Base-by-base conservation (phyloP, 306 rosid genomes). In the Hippophae gyantsensis region DNA sequence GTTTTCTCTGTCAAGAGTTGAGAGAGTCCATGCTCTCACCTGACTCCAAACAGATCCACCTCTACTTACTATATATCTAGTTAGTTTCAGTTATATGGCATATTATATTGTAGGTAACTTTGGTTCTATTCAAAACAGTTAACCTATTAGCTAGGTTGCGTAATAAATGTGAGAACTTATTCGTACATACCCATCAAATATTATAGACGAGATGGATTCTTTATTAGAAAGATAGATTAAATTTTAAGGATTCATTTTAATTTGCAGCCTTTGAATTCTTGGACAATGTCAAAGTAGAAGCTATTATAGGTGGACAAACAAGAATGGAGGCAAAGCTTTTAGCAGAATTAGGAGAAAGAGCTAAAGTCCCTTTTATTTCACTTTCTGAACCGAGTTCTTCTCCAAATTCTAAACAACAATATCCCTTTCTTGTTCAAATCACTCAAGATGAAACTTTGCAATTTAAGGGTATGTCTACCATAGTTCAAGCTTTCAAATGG, bases 291-390 rank as follows among this genome's bases (percentile, higher is more conserved):
- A 63, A 63, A 14, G 54, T 63, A 38, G 47, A 57, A 38, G 69
- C 64, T 27, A 50, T 70, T 10, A 48, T 70, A 55, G 74, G 63
- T 11, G 74, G 62, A 48, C 56, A 69, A 62, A 69, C 74, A 5
- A 52, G 13, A 60, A 26, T 44, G 54, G 69, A 70, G 57, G 54
- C 69, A 42, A 63, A 49, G 58, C 10, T 70, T n/a, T 32, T 70
- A 41, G 69, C 74, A 11, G 64, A 70, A 5, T 25, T 70, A 2
- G 64, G 47, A 49, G 64, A 63, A 11, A 65, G 43, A 5, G 64
- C 64, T 49, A 18, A 25, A 63, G 8, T 63, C 5, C 74, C 64
- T 12, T 7, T 70, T 3, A 23, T 70, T 46, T 70, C 74, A 23
- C 13, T 70, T 1, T 48, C 48, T 7, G 9, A 50, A 13, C 45